These are phyloP conservation scores for Diaporthe eres DNA, from an alignment of 2,329 filamentous ascomycete genomes.

Conservation along the genomic window DNA sequence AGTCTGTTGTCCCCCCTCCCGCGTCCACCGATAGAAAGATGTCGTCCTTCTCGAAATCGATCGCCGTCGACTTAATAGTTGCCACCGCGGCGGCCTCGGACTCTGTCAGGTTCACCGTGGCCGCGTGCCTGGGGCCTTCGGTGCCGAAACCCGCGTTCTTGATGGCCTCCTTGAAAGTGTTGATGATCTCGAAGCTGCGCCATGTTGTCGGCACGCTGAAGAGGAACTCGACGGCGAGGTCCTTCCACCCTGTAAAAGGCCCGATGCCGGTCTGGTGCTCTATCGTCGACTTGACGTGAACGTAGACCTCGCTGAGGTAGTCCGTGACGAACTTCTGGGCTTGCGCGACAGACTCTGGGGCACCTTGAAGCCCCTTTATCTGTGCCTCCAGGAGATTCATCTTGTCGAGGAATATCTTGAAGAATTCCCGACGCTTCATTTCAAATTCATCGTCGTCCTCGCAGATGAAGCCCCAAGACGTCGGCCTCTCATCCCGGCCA, in stretches of 20 bases:
- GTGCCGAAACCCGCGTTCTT: constrained; percentile 63
- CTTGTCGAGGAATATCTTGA: constrained; percentile 68
- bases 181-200: constrained; percentile 63
- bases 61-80: constrained; percentile 58
- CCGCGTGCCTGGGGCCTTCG: constrained; percentile 55
- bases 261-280: constrained; percentile 56
- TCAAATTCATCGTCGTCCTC: constrained; percentile 58
- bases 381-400: constrained; percentile 59
- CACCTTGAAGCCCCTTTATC: constrained; percentile 58
- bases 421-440: constrained; percentile 62
- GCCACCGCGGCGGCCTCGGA: constrained; percentile 63
- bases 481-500: constrained; percentile 55
- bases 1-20: constrained; percentile 62
- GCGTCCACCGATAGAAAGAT: constrained; percentile 62
- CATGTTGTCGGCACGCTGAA: constrained; percentile 73
- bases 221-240: constrained; percentile 64
- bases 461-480: constrained; percentile 68
- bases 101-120: constrained; percentile 61
- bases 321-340: constrained; percentile 64
- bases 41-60: constrained; percentile 54
- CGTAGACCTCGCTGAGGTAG: constrained; percentile 64
- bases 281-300: constrained; percentile 62
- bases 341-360: constrained; percentile 56
- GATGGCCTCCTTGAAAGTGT: constrained; percentile 64
- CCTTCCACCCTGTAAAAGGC: constrained; percentile 57